Evolutionary conservation across 768 basidiomycete species (phyloP).

Genomic region (Crucibulum laeve): DNA sequence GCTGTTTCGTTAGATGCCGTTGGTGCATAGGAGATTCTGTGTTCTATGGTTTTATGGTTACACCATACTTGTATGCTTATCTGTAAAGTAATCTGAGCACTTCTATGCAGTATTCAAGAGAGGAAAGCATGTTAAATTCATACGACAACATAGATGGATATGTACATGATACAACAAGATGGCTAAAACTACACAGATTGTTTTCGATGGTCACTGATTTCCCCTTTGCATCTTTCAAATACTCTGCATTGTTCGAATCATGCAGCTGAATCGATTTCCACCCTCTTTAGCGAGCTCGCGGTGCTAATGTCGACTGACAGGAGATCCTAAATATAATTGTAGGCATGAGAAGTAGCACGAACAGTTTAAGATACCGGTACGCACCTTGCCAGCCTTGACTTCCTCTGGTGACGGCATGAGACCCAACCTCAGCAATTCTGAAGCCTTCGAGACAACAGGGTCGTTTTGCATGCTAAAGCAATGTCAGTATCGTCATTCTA

Average conservation of each 20-base stretch:
- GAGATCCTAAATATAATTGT: slow-evolving; percentile 28
- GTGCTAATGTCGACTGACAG: slow-evolving; percentile 38
- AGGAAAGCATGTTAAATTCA: too few relatives aligned
- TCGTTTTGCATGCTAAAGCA: slow-evolving; percentile 70
- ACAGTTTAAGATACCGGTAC: slow-evolving; percentile 5
- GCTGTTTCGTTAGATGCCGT: slow-evolving; percentile 6
- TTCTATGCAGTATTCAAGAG: too few relatives aligned
- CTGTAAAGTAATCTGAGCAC: too few relatives aligned
- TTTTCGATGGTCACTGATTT: too few relatives aligned
- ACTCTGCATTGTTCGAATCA: too few relatives aligned
- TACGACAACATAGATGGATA: too few relatives aligned
- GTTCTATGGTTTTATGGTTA: too few relatives aligned
- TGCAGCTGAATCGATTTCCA: slow-evolving; percentile 8
- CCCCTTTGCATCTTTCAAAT: too few relatives aligned
- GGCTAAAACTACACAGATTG: too few relatives aligned
- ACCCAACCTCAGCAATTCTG: slow-evolving; percentile 72
- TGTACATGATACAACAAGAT: too few relatives aligned
- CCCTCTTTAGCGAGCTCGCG: slow-evolving; percentile 17
- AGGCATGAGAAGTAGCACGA: slow-evolving; percentile 1
- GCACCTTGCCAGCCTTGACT: slow-evolving; percentile 70
- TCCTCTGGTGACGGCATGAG: slow-evolving; percentile 79
- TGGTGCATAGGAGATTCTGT: not conserved
- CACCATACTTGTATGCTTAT: too few relatives aligned
- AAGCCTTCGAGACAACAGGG: slow-evolving; percentile 72
- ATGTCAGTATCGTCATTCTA: not conserved